Base-by-base conservation (phyloP, 2,329 filamentous ascomycete species). In the Penicillium janthinellum region DNA sequence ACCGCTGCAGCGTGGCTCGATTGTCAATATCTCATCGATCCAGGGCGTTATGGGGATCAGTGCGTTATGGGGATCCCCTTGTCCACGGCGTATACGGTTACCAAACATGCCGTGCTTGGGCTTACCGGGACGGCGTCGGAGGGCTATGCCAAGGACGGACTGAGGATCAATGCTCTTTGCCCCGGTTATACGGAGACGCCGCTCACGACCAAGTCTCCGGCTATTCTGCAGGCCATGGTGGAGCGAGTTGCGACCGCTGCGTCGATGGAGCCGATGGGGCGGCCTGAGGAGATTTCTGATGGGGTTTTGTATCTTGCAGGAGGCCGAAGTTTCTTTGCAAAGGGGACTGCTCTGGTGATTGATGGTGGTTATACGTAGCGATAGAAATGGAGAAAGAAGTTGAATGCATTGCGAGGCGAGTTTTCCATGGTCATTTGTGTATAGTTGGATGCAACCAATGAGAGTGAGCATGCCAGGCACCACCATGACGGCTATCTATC, bases 101-200 rank as follows among this genome's bases (percentile, higher is more conserved):
- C 75, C 2, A 80, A 81, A 64, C 77, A 77, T 60, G 78, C 72
- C 4, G 69, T 79, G 20, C 74, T 80, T 38, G 77, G 77, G 1
- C 72, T 80, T 35, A 78, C 76, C n/a, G 74, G 77, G 4, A 78
- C 75, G 1, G 77, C 77, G 0, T 77, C 77, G 0, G 76, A 79
- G 51, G 78, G 79, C 51, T 79, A 80, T 59, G 77, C 78, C 0
- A 72, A 72, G 2, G 63, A 76, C 1, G 78, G 79, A 2, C 0
- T 65, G 66, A 42, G 69, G 64, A 84, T 92, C 70, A 96, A 96
- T 75, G 90, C 91, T 49, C 84, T 96, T 62, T 96, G 92, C 75
- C 92, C 92, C 0, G 92, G 92, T 1, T 80, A 96, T 54, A 92
- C 95, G 67, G 91, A 96, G 81, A 96, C 92, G 25, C 91, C 71